Percentiles rank a stretch among this genome's conserved stretches.
These are phyloP conservation scores for Trematosphaeria pertusa DNA, from an alignment of 2,329 filamentous ascomycete species.

Conservation along the genomic window DNA sequence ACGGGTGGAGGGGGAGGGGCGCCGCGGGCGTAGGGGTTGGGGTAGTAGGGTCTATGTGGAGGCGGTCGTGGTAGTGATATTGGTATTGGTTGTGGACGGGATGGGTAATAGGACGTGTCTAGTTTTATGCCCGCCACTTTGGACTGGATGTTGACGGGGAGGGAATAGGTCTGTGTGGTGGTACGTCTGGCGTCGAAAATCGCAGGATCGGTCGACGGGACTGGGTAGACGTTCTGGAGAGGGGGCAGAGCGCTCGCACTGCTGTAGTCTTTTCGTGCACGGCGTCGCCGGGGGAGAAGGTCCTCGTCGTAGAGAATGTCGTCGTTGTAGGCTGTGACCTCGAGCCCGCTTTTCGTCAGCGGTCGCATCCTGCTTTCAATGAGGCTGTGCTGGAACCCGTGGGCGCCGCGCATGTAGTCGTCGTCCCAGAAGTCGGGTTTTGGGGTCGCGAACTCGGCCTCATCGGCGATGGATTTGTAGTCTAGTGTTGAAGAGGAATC, in stretches of 20 bases:
- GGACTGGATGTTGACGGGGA: neutral
- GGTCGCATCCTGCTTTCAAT: neutral
- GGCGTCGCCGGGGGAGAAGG: too few species aligned
- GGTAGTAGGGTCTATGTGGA: neutral
- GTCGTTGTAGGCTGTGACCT: too few species aligned
- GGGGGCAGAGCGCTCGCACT: too few species aligned
- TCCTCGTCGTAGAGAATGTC: too few species aligned
- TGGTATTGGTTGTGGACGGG: neutral
- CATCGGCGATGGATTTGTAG: constrained; percentile 22
- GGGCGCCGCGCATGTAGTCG: neutral
- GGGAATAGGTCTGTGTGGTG: neutral
- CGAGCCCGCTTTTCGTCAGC: too few species aligned
- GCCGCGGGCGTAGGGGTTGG: neutral
- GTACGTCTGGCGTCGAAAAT: neutral
- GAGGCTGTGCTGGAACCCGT: neutral
- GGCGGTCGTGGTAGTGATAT: neutral
- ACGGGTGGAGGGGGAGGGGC: neutral
- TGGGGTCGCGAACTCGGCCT: constrained; percentile 33
- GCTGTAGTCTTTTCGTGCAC: too few species aligned
- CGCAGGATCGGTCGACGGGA: neutral
- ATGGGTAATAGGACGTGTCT: neutral
- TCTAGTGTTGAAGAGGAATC: constrained; percentile 20
- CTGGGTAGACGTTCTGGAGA: neutral
- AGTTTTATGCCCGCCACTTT: neutral
- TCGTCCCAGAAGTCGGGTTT: constrained; percentile 10